Evolutionary conservation across 2,329 filamentous ascomycete species (phyloP), one percentile per base, ranked within the genome.

Genomic region (Cordyceps militaris): DNA sequence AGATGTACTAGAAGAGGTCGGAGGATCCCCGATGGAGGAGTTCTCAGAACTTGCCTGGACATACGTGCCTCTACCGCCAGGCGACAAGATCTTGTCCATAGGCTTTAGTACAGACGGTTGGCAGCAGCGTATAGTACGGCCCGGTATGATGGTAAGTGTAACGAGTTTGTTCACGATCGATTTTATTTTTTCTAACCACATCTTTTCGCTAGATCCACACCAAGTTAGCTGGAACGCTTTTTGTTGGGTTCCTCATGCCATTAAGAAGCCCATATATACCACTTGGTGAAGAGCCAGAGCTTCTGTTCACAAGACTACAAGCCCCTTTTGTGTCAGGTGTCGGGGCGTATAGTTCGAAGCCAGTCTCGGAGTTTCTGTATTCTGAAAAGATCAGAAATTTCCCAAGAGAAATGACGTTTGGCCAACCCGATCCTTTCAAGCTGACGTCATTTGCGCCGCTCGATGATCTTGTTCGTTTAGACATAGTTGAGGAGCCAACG

Each of bases 1-100:
- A 6, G 11, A 47, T 4, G 32, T 55, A 4, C 16, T 46, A 4
- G 26, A 26, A 13, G 38, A 55, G 28, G 23, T 55, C 26, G 52
- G 42, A 38, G 52, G 43, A 36, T 8, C 14, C 2, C 21, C 32
- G 4, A 47, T 47, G 40, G 7, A 55, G 19, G 8, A 47, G 2
- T 47, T 55, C 16, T 14, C 28, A 4, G 5, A 32, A 3, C 52
- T 55, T 24, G 42, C 43, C 5, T 55, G 19, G 21, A 21, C 40
- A 16, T 38, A 55, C 38, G 30, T 55, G 14, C 52, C 52, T 19
- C 40, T 55, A 13, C 42, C 52, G 6, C 42, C 52, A n/a, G 52
- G 52, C 4, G 52, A 55, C 6, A 46, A 47, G 30, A 44, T 55
- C 13, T 32, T 46, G 32, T 44, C 52, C 19, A 55, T 55, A n/a